Conservation (phyloP, 495 filamentous ascomycete genomes). For the Terfezia boudieri region DNA sequence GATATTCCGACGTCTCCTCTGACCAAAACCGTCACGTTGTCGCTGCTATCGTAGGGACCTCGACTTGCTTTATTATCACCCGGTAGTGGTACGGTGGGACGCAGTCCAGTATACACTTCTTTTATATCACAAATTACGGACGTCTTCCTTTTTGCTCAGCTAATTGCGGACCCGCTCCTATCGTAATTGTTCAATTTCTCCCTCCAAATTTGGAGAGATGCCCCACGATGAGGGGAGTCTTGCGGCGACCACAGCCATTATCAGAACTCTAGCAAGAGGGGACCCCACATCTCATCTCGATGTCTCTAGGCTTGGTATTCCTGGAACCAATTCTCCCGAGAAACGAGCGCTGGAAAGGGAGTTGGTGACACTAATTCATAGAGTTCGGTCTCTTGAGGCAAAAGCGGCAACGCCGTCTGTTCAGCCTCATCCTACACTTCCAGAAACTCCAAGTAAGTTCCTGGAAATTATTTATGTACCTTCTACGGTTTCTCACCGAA, state of each 20-base stretch:
- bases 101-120: neutral
- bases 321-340: constrained; percentile 25
- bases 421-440: neutral
- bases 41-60: neutral
- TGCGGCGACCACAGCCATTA: constrained; percentile 15
- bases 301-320: constrained; percentile 18
- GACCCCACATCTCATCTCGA: constrained; percentile 4
- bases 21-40: neutral
- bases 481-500: no score
- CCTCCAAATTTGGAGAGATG: neutral
- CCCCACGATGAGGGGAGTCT: constrained; percentile 15
- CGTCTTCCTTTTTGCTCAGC: neutral
- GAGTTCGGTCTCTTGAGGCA: constrained; percentile 26
- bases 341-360: constrained; percentile 27
- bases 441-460: neutral
- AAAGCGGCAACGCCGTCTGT: constrained; percentile 20
- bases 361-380: constrained; percentile 24
- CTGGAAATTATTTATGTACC: no score
- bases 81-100: neutral
- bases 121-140: neutral
- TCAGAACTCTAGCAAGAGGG: constrained; percentile 15
- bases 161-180: neutral
- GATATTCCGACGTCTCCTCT: neutral
- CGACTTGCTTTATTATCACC: neutral
- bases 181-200: neutral